Evolutionary conservation across 495 filamentous ascomycete genomes (phyloP).

Genomic region (Neurospora africana): DNA sequence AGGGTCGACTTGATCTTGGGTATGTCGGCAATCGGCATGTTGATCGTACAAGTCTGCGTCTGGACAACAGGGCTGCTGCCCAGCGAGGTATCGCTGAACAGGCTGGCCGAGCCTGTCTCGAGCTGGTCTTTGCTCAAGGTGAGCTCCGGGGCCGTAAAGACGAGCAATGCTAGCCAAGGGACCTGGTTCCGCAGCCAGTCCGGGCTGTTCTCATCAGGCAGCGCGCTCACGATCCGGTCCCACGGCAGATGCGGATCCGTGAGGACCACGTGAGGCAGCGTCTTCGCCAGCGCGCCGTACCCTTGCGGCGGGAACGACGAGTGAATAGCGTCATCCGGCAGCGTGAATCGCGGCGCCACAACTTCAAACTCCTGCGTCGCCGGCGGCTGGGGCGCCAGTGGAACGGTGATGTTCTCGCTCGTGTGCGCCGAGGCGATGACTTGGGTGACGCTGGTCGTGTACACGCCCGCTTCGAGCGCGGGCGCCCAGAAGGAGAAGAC

Average conservation of each 20-base stretch:
- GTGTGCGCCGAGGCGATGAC: too few species aligned
- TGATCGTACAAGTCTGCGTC: too few species aligned
- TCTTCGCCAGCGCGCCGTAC: constrained; percentile 19
- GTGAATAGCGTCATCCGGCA: constrained; percentile 23
- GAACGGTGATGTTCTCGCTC: too few species aligned
- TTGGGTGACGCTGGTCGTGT: too few species aligned
- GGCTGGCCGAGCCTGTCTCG: too few species aligned
- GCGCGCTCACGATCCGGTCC: constrained; percentile 4
- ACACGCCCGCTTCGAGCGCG: constrained; percentile 4
- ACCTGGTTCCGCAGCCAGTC: constrained; percentile 15
- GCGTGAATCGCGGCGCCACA: constrained; percentile 21
- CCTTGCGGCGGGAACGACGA: constrained; percentile 34
- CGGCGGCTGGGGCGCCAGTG: too few species aligned
- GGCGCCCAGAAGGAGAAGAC: constrained; percentile 23
- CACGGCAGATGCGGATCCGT: constrained; percentile 39
- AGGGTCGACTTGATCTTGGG: too few species aligned
- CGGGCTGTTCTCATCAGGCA: constrained; percentile 14
- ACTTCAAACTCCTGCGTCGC: constrained; percentile 22
- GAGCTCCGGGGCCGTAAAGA: constrained; percentile 24
- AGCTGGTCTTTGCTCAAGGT: not conserved
- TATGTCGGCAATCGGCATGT: too few species aligned
- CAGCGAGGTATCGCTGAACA: too few species aligned
- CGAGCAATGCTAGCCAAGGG: constrained; percentile 31
- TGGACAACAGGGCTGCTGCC: too few species aligned
- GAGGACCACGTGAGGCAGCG: constrained; percentile 40